These are phyloP conservation scores for Leccinum longicurvipes DNA, from an alignment of 768 basidiomycete genomes.

Conservation along the genomic window DNA sequence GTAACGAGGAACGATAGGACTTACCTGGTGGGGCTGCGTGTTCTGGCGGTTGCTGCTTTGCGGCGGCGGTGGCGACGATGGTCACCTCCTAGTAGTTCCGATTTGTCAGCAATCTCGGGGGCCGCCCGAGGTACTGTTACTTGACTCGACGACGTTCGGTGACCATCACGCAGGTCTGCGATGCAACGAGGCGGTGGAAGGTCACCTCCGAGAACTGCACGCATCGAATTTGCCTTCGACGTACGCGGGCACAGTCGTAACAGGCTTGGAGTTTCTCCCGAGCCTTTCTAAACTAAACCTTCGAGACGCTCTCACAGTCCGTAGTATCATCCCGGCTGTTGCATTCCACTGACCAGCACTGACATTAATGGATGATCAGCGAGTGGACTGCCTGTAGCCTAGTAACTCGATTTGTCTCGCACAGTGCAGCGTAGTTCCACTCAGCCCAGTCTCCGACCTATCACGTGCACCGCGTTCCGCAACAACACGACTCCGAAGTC, in stretches of 20 bases:
- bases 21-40: conserved; percentile 5
- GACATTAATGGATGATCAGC: not conserved
- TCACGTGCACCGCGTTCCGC: conserved; percentile 25
- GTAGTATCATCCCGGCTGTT: not conserved
- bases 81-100: not conserved
- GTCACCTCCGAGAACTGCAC: not conserved
- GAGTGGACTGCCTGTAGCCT: not conserved
- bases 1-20: conserved; percentile 11
- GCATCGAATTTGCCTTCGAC: not conserved
- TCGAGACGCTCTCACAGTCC: not conserved
- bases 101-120: conserved; percentile 18
- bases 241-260: not conserved
- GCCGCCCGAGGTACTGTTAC: not conserved
- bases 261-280: not conserved
- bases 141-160: not conserved
- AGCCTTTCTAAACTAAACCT: not conserved
- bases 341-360: not conserved
- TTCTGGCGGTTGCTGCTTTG: no score
- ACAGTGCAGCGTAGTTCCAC: not conserved
- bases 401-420: not conserved
- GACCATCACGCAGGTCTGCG: conserved; percentile 8
- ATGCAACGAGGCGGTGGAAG: conserved; percentile 18
- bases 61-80: not conserved
- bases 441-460: no score
- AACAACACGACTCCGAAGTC: conserved; percentile 5